Percentiles rank a stretch among this genome's conserved stretches.
Evolutionary conservation across 371 early-diverging fungal genomes (phyloP).

Genomic region (Homolaphlyctis polyrhiza): DNA sequence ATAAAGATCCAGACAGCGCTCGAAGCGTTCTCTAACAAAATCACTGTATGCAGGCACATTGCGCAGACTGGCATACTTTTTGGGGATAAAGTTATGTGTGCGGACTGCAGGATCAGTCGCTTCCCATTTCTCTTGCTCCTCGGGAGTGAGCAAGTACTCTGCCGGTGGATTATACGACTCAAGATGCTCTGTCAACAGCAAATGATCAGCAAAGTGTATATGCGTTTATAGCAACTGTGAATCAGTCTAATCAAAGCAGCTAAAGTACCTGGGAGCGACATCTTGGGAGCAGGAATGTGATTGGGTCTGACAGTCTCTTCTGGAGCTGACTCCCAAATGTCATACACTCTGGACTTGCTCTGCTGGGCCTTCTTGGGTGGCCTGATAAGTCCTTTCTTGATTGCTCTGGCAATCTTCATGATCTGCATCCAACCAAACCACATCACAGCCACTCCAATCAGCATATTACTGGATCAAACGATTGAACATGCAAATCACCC

Average conservation of each 20-base stretch:
- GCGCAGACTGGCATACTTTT: slow-evolving; percentile 73
- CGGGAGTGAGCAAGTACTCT: slow-evolving; percentile 85
- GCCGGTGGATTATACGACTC: slow-evolving; percentile 97
- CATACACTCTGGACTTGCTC: slow-evolving; percentile 67
- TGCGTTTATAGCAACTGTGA: too few species aligned
- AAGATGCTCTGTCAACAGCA: slow-evolving; percentile 56
- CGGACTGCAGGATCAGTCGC: slow-evolving; percentile 74
- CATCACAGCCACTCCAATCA: neutral
- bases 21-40: slow-evolving; percentile 90
- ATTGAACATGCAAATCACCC: neutral
- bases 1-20: slow-evolving; percentile 93
- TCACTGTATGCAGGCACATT: slow-evolving; percentile 80
- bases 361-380: slow-evolving; percentile 44
- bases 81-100: slow-evolving; percentile 76
- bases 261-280: slow-evolving; percentile 65
- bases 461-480: neutral
- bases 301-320: slow-evolving; percentile 42
- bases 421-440: slow-evolving; percentile 31
- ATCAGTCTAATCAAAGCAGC: too few species aligned
- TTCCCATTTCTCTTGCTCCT: slow-evolving; percentile 76
- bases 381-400: slow-evolving; percentile 80
- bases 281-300: slow-evolving; percentile 91
- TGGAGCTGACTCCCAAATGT: slow-evolving; percentile 68
- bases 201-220: too few species aligned
- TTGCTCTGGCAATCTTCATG: slow-evolving; percentile 93